Evolutionary conservation across 192 early-diverging fungal species (phyloP).

Genomic region (Linderina pennispora): DNA sequence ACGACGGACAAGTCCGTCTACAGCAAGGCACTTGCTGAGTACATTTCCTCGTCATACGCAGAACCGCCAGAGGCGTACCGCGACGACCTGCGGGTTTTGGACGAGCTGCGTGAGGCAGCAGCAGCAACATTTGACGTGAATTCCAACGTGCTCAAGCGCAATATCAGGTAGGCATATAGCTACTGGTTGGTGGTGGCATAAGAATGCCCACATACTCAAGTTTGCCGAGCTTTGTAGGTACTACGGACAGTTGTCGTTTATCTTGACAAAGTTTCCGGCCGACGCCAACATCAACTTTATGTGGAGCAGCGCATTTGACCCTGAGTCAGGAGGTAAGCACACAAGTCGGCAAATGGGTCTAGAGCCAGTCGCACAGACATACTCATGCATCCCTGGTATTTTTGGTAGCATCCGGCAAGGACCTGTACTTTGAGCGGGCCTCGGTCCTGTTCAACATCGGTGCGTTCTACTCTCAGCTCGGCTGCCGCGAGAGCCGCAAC

Average conservation of each 20-base stretch:
- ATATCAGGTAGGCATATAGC: constrained; percentile 53
- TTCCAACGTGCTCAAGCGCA: constrained; percentile 60
- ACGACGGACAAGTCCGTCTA: constrained; percentile 32
- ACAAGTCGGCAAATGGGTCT: too few species aligned
- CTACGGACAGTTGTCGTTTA: constrained; percentile 78
- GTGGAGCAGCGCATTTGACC: constrained; percentile 21
- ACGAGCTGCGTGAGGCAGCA: constrained; percentile 68
- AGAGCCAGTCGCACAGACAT: too few species aligned
- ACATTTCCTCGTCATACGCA: constrained; percentile 72
- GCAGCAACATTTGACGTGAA: constrained; percentile 51
- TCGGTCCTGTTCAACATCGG: constrained; percentile 81
- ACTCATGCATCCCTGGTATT: too few species aligned
- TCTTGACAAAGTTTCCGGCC: constrained; percentile 81
- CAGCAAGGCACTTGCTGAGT: constrained; percentile 47
- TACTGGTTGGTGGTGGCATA: neutral
- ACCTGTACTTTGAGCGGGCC: constrained; percentile 80
- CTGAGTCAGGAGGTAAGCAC: constrained; percentile 62
- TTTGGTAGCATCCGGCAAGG: too few species aligned
- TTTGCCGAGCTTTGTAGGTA: constrained; percentile 47
- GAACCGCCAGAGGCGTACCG: constrained; percentile 82
- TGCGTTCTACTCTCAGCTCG: constrained; percentile 79
- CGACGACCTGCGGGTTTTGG: constrained; percentile 79
- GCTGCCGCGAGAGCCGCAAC: constrained; percentile 57
- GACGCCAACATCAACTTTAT: constrained; percentile 56
- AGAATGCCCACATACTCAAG: neutral